Evolutionary conservation across 2,329 filamentous ascomycete genomes (phyloP), one percentile per base, ranked within the genome.

Genomic region (Endoconidiophora polonica): DNA sequence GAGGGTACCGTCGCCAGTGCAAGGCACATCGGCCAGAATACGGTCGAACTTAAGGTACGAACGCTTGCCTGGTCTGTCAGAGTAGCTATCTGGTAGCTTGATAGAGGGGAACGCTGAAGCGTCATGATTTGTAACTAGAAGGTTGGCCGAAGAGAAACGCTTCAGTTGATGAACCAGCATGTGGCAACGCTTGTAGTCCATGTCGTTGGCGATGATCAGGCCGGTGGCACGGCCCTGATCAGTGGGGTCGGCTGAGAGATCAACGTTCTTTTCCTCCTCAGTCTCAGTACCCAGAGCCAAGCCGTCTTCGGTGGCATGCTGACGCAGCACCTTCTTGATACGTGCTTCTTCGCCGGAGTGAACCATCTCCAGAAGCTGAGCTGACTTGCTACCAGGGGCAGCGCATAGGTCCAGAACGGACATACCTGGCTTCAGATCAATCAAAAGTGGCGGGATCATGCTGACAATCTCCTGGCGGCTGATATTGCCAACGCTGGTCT

Each of bases 151-250:
- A 55, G 90, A 94, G 46, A 98, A 73, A 54, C 91, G 83, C 73
- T 98, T 98, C 59, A 96, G 83, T 66, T 98, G 91, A 65, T 98
- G 91, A 44, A 95, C 86, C 62, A 98, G 69, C 84, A 98, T 91
- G 66, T 96, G 91, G 50, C 86, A 86, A 56, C 91, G 83, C 71
- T 90, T 93, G 70, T 95, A 95, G 64, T 98, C 91, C 58, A 85
- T 80, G 61, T 98, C 91, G 66, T 98, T 98, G 55, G 91, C 91
- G 57, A 98, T 83, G 51, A 98, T 73, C 41, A 98, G 72, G 36
- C 91, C 91, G 4, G 90, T 96, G 2, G 88, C 82, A 59, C 91
- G 76, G 55, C 91, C 91, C 60, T 86, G 77, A 59, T 96, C 90
- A 56, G 71, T 71, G 2, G 74, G 64, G 59, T 81, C 78, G 14